Base-by-base conservation (phyloP, 2,329 filamentous ascomycete genomes). In the Pseudogymnoascus sp. region DNA sequence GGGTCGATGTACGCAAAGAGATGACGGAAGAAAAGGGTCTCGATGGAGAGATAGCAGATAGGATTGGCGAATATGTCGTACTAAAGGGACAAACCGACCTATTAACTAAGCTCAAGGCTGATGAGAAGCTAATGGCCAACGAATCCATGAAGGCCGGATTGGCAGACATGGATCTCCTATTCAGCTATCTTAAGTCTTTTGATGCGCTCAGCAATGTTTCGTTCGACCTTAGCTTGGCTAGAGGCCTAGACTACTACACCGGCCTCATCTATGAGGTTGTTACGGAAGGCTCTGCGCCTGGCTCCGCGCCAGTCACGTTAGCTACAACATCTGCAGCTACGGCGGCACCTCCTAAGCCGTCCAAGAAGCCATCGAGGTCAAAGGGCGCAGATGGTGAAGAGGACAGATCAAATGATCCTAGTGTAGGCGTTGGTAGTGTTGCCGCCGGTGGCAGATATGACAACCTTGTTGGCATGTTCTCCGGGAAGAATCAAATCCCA, bases 1-100 rank as follows among this genome's bases (percentile, higher is more conserved):
- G 93, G 93, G 84, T 83, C 34, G 92, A 96, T 67, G 93, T 97
- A 62, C 87, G 88, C 75, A 89, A 89, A 75, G 93, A 97, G 75
- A 97, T 97, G 93, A 88, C 90, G 0, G 90, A 93, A 69, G 90
- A 96, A 67, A 97, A 97, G 79, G 92, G 91, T 0, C 81, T 97
- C 1, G 84, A 86, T 44, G 79, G 81, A 23, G 87, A 85, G 12
- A 85, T 93, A 31, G 93, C 93, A 56, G 92, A 97, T 77, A 89
- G 86, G 72, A 96, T 97, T 70, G 91, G 92, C 70, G 85, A 87
- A 72, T 96, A 89, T 75, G 91, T 93, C n/a, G 82, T 88, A 64
- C 82, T 83, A 67, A 95, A 89, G 77, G 91, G 91, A 62, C 83
- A 86, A 60, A 82, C 84, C 64, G 89, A 95, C 65, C 81, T 96